phyloP scores from a whole-genome alignment of 176 grass and related monocot genomes.

The Triticum urartu region DNA sequence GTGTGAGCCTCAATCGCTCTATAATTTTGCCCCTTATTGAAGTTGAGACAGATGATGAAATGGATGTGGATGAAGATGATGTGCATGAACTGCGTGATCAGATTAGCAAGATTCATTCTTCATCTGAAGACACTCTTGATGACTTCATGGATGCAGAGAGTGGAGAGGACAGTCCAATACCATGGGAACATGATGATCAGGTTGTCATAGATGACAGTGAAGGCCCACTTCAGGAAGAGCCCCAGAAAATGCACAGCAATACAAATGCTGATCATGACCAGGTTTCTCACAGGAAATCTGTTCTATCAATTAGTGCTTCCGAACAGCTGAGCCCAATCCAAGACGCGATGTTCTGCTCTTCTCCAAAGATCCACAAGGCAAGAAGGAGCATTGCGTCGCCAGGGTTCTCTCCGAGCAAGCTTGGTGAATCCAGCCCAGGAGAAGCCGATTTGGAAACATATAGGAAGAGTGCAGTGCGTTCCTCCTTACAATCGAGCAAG shows the following conservation, averaged over 20 bases:
- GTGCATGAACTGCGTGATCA: conserved; percentile 67
- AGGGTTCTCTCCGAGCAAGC: conserved; percentile 44
- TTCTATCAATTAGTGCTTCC: conserved; percentile 46
- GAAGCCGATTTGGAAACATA: conserved; percentile 44
- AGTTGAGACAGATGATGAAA: conserved; percentile 75
- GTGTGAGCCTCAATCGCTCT: conserved; percentile 87
- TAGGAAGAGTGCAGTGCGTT: conserved; percentile 43
- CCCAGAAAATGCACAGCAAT: conserved; percentile 20
- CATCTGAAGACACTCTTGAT: conserved; percentile 70
- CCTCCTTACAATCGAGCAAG: conserved; percentile 84
- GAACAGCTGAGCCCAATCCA: conserved; percentile 44
- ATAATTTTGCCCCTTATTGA: conserved; percentile 81
- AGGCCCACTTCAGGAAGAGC: conserved; percentile 19
- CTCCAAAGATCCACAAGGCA: conserved; percentile 72
- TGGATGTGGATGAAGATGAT: conserved; percentile 81
- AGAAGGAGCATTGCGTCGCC: conserved; percentile 63
- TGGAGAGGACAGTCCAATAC: conserved; percentile 33
- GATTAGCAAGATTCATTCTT: conserved; percentile 72
- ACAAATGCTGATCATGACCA: conserved; percentile 27
- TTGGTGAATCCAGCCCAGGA: conserved; percentile 32
- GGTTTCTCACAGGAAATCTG: conserved; percentile 38
- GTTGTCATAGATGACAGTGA: conserved; percentile 29
- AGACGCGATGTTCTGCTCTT: conserved; percentile 81
- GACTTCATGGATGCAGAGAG: conserved; percentile 52
- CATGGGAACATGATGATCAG: conserved; percentile 34